A percentile compares a stretch with the other conserved stretches of the same genome.
phyloP scores from a whole-genome alignment of 352 stramenopile species.

The Bremia lactucae region DNA sequence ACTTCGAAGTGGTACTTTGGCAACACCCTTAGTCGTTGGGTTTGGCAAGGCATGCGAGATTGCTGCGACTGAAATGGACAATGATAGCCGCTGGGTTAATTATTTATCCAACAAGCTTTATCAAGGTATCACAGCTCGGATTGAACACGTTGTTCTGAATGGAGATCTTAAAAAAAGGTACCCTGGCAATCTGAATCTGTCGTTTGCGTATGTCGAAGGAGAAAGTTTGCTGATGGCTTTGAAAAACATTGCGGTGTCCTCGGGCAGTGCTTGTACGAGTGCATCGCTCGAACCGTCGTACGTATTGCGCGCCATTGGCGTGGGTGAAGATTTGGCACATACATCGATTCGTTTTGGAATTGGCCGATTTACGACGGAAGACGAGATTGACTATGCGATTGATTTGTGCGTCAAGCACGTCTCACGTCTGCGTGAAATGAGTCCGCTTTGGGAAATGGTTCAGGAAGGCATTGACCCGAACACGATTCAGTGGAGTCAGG shows the following conservation, averaged over 20 bases:
- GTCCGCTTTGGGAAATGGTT: conserved; percentile 99
- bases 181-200: conserved; percentile 97
- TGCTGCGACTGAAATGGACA: conserved; percentile 90
- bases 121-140: conserved; percentile 61
- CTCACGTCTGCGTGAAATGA: conserved; percentile 95
- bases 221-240: conserved; percentile 98
- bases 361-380: conserved; percentile 96
- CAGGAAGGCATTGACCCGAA: conserved; percentile 99
- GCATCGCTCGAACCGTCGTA: conserved; percentile 98
- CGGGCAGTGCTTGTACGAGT: conserved; percentile 93
- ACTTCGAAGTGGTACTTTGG: conserved; percentile 86
- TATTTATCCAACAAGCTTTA: conserved; percentile 93
- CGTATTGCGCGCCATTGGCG: conserved; percentile 95
- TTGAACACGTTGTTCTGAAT: conserved; percentile 94
- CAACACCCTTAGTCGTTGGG: conserved; percentile 70
- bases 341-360: conserved; percentile 97
- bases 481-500: conserved; percentile 98
- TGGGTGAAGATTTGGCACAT: conserved; percentile 98
- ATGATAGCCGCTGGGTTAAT: conserved; percentile 90
- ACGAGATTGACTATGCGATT: conserved; percentile 95
- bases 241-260: conserved; percentile 98
- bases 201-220: conserved; percentile 99
- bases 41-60: conserved; percentile 90
- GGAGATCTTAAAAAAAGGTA: conserved; percentile 91
- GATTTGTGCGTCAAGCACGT: conserved; percentile 94